A percentile compares a stretch with the other conserved stretches of the same genome.
Conservation (phyloP, 768 basidiomycete genomes). For the Collybia sordida region DNA sequence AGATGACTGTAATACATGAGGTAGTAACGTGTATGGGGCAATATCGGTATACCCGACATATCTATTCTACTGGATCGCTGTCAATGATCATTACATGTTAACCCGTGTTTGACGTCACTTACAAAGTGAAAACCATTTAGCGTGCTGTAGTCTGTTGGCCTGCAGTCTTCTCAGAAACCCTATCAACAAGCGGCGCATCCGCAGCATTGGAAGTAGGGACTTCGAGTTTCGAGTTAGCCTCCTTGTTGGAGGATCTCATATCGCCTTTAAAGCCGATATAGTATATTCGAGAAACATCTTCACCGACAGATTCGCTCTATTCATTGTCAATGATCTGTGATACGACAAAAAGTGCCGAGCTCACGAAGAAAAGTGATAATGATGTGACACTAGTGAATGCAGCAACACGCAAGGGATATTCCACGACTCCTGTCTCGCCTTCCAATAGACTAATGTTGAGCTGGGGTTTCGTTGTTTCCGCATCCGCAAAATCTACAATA, state of each 20-base stretch:
- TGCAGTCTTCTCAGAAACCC: constrained; percentile 53
- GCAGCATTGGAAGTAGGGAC: constrained; percentile 81
- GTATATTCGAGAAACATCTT: constrained; percentile 65
- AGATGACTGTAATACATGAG: too few species aligned
- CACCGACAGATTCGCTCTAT: constrained; percentile 69
- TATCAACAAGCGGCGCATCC: constrained; percentile 67
- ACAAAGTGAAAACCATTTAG: constrained; percentile 14
- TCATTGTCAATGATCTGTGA: not conserved
- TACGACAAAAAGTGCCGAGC: constrained; percentile 26
- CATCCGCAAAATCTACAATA: constrained; percentile 78
- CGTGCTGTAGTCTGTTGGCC: constrained; percentile 67
- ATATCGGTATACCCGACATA: too few species aligned
- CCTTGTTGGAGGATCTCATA: constrained; percentile 49
- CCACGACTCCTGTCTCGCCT: constrained; percentile 65
- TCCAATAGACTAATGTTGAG: constrained; percentile 70
- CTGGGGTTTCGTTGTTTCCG: constrained; percentile 66
- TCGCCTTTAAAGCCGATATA: constrained; percentile 87
- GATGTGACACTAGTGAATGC: constrained; percentile 76
- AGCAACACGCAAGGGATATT: constrained; percentile 77
- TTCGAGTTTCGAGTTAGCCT: constrained; percentile 62
- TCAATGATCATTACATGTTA: not conserved
- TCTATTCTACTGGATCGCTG: too few species aligned
- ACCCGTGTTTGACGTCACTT: not conserved
- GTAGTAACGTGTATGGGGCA: too few species aligned
- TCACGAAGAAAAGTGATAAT: constrained; percentile 77